Evolutionary conservation across 192 early-diverging fungal species (phyloP).

Genomic region (Gryganskiella cystojenkinii): DNA sequence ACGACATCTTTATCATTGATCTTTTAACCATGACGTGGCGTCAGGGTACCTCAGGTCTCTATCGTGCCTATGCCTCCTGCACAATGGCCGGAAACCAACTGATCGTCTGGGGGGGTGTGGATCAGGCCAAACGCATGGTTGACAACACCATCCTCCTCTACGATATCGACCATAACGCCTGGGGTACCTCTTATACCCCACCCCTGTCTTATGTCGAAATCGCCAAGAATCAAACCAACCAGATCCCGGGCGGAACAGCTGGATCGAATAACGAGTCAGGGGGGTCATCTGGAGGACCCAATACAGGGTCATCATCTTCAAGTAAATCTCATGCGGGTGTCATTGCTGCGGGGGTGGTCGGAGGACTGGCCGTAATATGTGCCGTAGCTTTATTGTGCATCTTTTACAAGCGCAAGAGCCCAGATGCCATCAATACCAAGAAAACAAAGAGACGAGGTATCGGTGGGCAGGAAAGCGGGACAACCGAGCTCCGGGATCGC

Average conservation of each 20-base stretch:
- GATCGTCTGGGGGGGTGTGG: constrained; percentile 31
- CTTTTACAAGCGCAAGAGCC: constrained; percentile 4
- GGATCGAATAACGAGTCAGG: not conserved
- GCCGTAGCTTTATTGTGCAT: constrained; percentile 14
- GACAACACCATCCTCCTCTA: constrained; percentile 9
- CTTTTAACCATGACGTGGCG: constrained; percentile 10
- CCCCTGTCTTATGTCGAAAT: constrained; percentile 14
- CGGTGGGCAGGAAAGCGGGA: constrained; percentile 6
- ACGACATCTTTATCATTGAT: constrained; percentile 36
- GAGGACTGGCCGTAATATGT: constrained; percentile 19
- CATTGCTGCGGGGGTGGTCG: constrained; percentile 38
- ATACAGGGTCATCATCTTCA: not conserved
- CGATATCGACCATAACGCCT: constrained; percentile 11
- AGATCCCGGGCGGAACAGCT: not conserved
- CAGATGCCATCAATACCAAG: no score
- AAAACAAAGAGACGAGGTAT: no score
- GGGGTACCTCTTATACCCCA: constrained; percentile 23
- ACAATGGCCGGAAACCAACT: constrained; percentile 26
- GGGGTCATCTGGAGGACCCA: not conserved
- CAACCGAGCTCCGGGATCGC: not conserved
- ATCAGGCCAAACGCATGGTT: not conserved
- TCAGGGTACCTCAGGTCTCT: constrained; percentile 18
- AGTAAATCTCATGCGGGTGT: constrained; percentile 22
- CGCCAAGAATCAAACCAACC: not conserved
- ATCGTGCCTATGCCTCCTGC: constrained; percentile 26